Evolutionary conservation across 257 asterid genomes (phyloP), one percentile per base, ranked within the genome.

Genomic region (Solanum appendiculatum): DNA sequence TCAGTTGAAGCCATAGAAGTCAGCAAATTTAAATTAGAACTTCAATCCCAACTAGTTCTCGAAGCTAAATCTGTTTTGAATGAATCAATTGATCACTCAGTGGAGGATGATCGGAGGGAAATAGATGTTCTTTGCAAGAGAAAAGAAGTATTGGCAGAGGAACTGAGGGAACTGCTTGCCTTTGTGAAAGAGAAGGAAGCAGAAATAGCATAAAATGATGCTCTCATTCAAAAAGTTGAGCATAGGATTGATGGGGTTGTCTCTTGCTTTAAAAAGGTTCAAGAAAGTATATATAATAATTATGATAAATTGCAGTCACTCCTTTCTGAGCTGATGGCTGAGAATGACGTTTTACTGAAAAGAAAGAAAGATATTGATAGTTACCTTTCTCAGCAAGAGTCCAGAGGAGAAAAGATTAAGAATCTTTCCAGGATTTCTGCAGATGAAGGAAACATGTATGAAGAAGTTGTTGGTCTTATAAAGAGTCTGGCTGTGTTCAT

Each of bases 141-240:
- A 82, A 88, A 90, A 84, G 88, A 92, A 87, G 85, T 39, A 54
- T 87, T 92, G 88, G 63, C 85, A 7, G 92, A 89, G 40, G 91
- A 92, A 74, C 75, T 92, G 85, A 90, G 89, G 86, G 68, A 87
- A 44, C 89, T 92, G 31, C 88, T 89, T 70, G 89, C 92, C 87
- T 74, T 92, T 40, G 94, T 90, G 81, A 90, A 89, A 87, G 87
- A 88, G 73, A 92, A 92, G 86, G 94, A 92, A 89, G 89, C 88
- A 36, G 93, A 92, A 87, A 92, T 90, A 87, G 89, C 89, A 68
- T 93, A 89, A 82, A 89, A 88, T 90, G 85, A 92, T 82, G 85
- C 72, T 56, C 88, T 72, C 69, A 90, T 92, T 84, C 88, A 87
- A 86, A 88, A 77, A 29, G 90, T 92, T 21, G 94, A 89, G 88